Evolutionary conservation across 805 yeast genomes (phyloP).

Genomic region (Saturnispora quitensis): DNA sequence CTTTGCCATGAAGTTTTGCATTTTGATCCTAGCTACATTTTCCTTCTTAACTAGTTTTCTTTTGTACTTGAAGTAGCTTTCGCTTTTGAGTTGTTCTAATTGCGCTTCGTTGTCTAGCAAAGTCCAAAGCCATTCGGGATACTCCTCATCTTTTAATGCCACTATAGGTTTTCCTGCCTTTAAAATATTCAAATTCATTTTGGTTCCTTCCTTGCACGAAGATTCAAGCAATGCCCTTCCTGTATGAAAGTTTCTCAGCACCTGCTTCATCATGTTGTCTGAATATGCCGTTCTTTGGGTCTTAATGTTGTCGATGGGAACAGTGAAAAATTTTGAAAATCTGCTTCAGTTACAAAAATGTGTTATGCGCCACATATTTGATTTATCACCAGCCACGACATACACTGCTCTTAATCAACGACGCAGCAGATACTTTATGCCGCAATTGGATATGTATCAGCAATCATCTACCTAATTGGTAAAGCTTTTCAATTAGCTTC

Average conservation of each 20-base stretch:
- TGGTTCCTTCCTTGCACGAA: constrained; percentile 64
- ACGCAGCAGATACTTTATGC: background rate
- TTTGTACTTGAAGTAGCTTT: constrained; percentile 56
- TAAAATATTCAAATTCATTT: constrained; percentile 59
- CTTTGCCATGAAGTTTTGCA: constrained; percentile 65
- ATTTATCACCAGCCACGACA: background rate
- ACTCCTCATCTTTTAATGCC: constrained; percentile 79
- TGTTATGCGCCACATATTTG: background rate
- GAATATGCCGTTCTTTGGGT: background rate
- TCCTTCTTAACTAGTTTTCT: constrained; percentile 59
- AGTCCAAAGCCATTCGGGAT: constrained; percentile 94
- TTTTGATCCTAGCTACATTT: constrained; percentile 64
- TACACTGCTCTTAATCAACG: background rate
- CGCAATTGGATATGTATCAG: no score
- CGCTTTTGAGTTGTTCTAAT: constrained; percentile 40
- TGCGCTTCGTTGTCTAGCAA: constrained; percentile 62
- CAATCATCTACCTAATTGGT: background rate
- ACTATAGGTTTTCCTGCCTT: constrained; percentile 82
- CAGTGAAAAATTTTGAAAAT: constrained; percentile 1
- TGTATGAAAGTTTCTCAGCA: constrained; percentile 17
- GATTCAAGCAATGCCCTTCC: constrained; percentile 26
- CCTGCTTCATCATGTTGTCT: constrained; percentile 3
- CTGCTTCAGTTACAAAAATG: background rate
- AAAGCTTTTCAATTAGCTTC: background rate
- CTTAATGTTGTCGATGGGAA: background rate